Conservation (phyloP, 345 rosid species). For the thale cress (Arabidopsis thaliana) region TAIR10.1 NC_003071.7:16887001-16887500, state of each 20-base stretch:
- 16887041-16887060: constrained; percentile 48
- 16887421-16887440: not conserved
- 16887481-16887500: not conserved
- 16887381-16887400: not conserved
- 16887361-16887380: not conserved
- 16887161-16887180: constrained; percentile 2
- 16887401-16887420: constrained; percentile 13
- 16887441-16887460: constrained; percentile 15
- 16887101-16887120: constrained; percentile 64
- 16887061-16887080: constrained; percentile 53
- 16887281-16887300: not conserved
- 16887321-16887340: not conserved
- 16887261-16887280: not conserved
- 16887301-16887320: constrained; percentile 11
- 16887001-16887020: constrained; percentile 16
- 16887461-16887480: not conserved
- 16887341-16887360: constrained; percentile 16
- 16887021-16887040: constrained; percentile 22
- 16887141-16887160: constrained; percentile 18
- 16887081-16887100: constrained; percentile 57
- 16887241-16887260: constrained; percentile 2
- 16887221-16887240: not conserved
- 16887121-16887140: constrained; percentile 52
- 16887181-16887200: constrained; percentile 3
- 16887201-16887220: not conserved